Base-by-base conservation (phyloP, 1,284 basidiomycete genomes). In the Exobasidium rhododendri region DNA sequence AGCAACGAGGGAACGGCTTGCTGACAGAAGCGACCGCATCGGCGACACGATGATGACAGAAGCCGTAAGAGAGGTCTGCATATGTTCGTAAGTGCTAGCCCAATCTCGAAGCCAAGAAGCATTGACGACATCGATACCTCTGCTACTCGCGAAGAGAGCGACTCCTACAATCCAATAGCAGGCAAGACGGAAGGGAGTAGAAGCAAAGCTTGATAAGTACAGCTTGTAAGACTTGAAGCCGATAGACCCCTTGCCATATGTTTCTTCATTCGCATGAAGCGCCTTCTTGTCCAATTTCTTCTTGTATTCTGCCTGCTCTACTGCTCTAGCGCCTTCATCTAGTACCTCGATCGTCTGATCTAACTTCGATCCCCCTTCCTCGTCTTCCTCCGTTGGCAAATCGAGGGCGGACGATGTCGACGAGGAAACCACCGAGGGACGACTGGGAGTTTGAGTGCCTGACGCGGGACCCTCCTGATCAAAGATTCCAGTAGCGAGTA, bases 401-500 rank as follows among this genome's bases (percentile, higher is more conserved):
- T 32, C 17, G 4, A 22, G 20, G 17, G 26, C 30, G 14, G 17
- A 11, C 5, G 31, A 6, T 17, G 20, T 14, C 13, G 32, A 40
- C 35, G 52, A 30, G 22, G 24, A 30, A 20, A 50, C 47, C 7
- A 20, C 47, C 7, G 47, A 31, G 22, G 47, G 24, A 26, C 47
- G 47, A 30, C 55, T 40, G 20, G 56, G 43, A 54, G 56, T 49
- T 26, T 57, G 43, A 31, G 29, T 49, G 14, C 56, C 56, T 3
- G 11, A 31, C 10, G 30, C 43, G 5, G 22, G 47, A 26, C 40
- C 52, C 22, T 62, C 53, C 14, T 84, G 82, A 29, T 88, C 85
- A 10, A 89, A 80, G 0, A 86, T 68, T 20, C 87, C 88, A 56
- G 80, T 82, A 0, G 81, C 82, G 26, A 83, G 83, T 3, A 89